phyloP scores from a whole-genome alignment of 2,329 filamentous ascomycete species.

The Diaporthe vaccinii region DNA sequence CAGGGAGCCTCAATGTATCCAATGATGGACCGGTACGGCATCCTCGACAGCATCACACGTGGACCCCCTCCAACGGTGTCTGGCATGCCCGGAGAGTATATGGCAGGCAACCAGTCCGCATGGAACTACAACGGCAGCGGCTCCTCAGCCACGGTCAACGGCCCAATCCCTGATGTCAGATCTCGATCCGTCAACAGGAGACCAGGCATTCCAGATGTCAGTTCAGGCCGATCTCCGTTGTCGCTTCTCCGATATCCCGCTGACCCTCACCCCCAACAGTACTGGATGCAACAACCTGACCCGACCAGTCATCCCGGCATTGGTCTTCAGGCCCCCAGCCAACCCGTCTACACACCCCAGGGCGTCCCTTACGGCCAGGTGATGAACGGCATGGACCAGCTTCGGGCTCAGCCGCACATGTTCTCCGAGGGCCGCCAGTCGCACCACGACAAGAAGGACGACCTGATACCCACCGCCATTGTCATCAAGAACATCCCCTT shows the following conservation, averaged over 20 bases:
- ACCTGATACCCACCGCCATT: slow-evolving; percentile 97
- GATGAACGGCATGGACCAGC: slow-evolving; percentile 51
- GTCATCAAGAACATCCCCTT: slow-evolving; percentile 99
- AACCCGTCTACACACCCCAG: slow-evolving; percentile 36
- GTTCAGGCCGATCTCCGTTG: slow-evolving; percentile 53
- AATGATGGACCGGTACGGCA: slow-evolving; percentile 47
- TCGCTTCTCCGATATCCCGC: slow-evolving; percentile 35
- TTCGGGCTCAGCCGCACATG: slow-evolving; percentile 55
- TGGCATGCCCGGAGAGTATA: slow-evolving; percentile 44
- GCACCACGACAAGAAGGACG: slow-evolving; percentile 64
- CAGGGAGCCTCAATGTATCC: slow-evolving; percentile 45
- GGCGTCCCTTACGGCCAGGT: slow-evolving; percentile 56
- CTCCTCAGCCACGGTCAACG: slow-evolving; percentile 55
- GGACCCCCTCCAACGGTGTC: slow-evolving; percentile 44
- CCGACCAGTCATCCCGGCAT: slow-evolving; percentile 47
- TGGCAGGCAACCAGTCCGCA: slow-evolving; percentile 46
- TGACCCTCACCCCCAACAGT: slow-evolving; percentile 51
- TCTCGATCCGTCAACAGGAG: slow-evolving; percentile 78
- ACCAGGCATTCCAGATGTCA: slow-evolving; percentile 44
- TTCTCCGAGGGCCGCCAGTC: slow-evolving; percentile 54
- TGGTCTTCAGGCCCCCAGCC: slow-evolving; percentile 54
- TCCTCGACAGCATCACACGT: slow-evolving; percentile 48
- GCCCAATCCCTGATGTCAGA: slow-evolving; percentile 75
- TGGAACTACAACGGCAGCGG: slow-evolving; percentile 48
- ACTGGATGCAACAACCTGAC: slow-evolving; percentile 63